A percentile compares a stretch with the other conserved stretches of the same genome.
Evolutionary conservation across 768 basidiomycete species (phyloP).

Genomic region (Pulveroboletus sp.): DNA sequence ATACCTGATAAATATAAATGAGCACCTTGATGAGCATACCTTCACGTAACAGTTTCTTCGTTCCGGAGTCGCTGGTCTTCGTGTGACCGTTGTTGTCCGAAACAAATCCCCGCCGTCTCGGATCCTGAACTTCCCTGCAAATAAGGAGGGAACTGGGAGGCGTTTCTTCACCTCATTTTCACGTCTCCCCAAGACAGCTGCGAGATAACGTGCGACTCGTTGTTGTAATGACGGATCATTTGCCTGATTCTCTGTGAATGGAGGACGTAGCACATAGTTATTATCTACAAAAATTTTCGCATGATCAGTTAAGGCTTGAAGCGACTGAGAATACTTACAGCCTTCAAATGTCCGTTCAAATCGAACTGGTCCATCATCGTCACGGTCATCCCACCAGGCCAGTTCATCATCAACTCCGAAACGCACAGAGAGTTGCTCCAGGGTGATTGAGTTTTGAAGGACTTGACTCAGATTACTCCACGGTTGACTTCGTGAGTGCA

Average conservation of each 20-base stretch:
- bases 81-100: background rate
- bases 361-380: background rate
- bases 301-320: too few relatives aligned
- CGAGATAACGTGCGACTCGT: slow-evolving; percentile 3
- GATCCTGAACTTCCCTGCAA: slow-evolving; percentile 27
- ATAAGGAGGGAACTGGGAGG: background rate
- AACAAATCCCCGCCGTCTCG: slow-evolving; percentile 26
- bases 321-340: too few relatives aligned
- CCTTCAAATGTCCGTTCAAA: too few relatives aligned
- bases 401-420: slow-evolving; percentile 8
- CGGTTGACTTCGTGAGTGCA: slow-evolving; percentile 13
- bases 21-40: background rate
- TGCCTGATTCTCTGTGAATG: background rate
- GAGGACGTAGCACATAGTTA: slow-evolving; percentile 7
- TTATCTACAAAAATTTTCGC: too few relatives aligned
- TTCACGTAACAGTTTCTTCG: slow-evolving; percentile 14
- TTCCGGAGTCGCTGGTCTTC: background rate
- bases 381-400: background rate
- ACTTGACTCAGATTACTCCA: slow-evolving; percentile 13
- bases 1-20: too few relatives aligned
- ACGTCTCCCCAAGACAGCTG: background rate
- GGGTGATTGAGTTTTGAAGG: slow-evolving; percentile 2
- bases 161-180: background rate
- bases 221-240: slow-evolving; percentile 11
- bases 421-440: slow-evolving; percentile 4